Conservation (phyloP, 805 yeast species). For the Lipomyces mesembrius region DNA sequence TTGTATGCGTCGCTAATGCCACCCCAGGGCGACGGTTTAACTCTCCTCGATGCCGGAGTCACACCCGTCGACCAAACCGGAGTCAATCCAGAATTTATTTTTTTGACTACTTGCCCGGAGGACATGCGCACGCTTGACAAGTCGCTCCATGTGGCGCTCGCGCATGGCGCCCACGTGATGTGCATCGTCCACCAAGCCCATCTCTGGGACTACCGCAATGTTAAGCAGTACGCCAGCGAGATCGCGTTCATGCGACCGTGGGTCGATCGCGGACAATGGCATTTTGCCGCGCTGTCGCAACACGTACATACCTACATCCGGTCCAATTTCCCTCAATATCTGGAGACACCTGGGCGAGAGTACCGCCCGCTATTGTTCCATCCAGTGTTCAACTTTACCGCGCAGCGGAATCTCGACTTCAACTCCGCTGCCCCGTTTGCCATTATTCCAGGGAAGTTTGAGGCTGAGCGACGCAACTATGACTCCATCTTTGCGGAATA, state of each 20-base stretch:
- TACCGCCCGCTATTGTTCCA: conserved; percentile 18
- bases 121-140: conserved; percentile 28
- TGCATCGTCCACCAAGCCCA: conserved; percentile 31
- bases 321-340: conserved; percentile 23
- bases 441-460: conserved; percentile 26
- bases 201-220: conserved; percentile 26
- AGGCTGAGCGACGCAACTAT: conserved; percentile 25
- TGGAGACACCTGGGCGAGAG: conserved; percentile 17
- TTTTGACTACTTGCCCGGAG: conserved; percentile 34
- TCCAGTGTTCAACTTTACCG: conserved; percentile 24
- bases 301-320: conserved; percentile 28
- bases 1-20: not conserved
- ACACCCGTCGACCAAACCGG: conserved; percentile 9
- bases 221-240: conserved; percentile 14
- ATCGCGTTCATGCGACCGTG: conserved; percentile 28
- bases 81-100: conserved; percentile 25
- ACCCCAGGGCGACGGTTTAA: conserved; percentile 13
- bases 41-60: conserved; percentile 14
- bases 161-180: conserved; percentile 28
- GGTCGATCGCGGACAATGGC: conserved; percentile 29
- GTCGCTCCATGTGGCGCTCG: conserved; percentile 10
- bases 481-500: conserved; percentile 21
- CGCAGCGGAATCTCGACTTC: not conserved
- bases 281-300: conserved; percentile 19
- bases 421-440: conserved; percentile 16